Conservation (phyloP, 1,284 basidiomycete genomes). For the Fomitopsis schrenkii region DNA sequence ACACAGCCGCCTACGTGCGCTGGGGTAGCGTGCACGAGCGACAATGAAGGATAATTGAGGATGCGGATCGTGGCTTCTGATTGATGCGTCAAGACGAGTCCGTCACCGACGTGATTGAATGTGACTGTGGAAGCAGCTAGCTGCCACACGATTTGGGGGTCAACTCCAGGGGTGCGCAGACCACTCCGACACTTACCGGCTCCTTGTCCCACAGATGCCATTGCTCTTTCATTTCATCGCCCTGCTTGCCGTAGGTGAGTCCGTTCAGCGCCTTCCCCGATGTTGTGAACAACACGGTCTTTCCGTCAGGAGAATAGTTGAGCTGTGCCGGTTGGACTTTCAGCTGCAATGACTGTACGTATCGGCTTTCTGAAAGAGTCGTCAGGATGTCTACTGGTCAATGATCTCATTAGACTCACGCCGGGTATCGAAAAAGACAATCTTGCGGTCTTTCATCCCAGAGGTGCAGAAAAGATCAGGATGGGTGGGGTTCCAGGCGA, state of each 20-base stretch:
- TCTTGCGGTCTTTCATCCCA: constrained; percentile 63
- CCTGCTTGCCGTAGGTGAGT: constrained; percentile 48
- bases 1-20: constrained; percentile 76
- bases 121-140: constrained; percentile 55
- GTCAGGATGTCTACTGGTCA: neutral
- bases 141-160: constrained; percentile 13
- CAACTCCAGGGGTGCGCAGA: no score
- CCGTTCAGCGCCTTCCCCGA: constrained; percentile 53
- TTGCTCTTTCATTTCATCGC: constrained; percentile 52
- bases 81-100: constrained; percentile 57
- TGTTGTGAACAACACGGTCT: constrained; percentile 58
- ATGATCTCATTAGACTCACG: constrained; percentile 42
- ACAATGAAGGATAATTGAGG: constrained; percentile 60
- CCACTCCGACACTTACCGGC: constrained; percentile 24
- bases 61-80: constrained; percentile 61
- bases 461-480: constrained; percentile 77
- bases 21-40: constrained; percentile 51
- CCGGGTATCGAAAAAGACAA: constrained; percentile 81
- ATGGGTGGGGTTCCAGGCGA: constrained; percentile 79
- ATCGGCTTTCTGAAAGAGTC: constrained; percentile 53
- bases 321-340: constrained; percentile 59
- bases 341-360: constrained; percentile 52
- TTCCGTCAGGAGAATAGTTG: constrained; percentile 69
- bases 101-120: constrained; percentile 71
- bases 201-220: constrained; percentile 56